These are phyloP conservation scores for Lepiota brunneoincarnata DNA, from an alignment of 768 basidiomycete species.

Conservation along the genomic window DNA sequence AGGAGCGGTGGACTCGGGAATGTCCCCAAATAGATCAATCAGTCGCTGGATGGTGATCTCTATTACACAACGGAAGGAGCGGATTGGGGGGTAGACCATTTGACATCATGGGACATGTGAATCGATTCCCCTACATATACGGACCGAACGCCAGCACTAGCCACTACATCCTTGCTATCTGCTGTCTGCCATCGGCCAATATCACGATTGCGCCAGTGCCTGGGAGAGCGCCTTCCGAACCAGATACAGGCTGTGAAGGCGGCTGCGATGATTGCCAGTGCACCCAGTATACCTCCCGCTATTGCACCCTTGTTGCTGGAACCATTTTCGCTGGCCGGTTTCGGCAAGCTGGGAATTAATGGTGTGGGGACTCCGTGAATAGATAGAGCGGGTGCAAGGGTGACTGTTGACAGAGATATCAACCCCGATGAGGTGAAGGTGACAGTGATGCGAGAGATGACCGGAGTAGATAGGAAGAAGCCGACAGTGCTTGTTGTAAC, in stretches of 20 bases:
- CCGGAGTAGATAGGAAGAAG: conserved; percentile 1
- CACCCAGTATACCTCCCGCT: conserved; percentile 26
- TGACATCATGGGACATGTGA: not conserved
- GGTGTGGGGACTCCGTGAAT: conserved; percentile 5
- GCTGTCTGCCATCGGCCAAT: conserved; percentile 4
- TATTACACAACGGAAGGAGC: conserved; percentile 11
- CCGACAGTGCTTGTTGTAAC: not conserved
- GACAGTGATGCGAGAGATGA: conserved; percentile 8
- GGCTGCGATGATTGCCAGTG: conserved; percentile 16
- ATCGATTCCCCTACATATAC: not conserved
- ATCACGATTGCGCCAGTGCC: conserved; percentile 9
- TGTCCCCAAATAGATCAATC: conserved; percentile 10
- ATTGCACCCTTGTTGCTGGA: conserved; percentile 24
- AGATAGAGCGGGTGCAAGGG: conserved; percentile 9
- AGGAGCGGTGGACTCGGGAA: not conserved
- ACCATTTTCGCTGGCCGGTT: not conserved
- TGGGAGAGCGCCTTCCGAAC: conserved; percentile 19
- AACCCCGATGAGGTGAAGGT: conserved; percentile 8
- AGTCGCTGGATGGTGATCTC: conserved; percentile 9
- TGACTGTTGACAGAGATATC: conserved; percentile 9
- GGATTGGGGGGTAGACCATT: conserved; percentile 3
- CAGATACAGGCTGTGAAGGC: conserved; percentile 20
- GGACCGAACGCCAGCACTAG: not conserved
- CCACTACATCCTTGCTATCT: not conserved
- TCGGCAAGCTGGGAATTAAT: not conserved